Percentiles rank a stretch among this genome's conserved stretches.
Conservation (phyloP, 148 eudicot genomes). For the Fagopyrum tataricum region DNA sequence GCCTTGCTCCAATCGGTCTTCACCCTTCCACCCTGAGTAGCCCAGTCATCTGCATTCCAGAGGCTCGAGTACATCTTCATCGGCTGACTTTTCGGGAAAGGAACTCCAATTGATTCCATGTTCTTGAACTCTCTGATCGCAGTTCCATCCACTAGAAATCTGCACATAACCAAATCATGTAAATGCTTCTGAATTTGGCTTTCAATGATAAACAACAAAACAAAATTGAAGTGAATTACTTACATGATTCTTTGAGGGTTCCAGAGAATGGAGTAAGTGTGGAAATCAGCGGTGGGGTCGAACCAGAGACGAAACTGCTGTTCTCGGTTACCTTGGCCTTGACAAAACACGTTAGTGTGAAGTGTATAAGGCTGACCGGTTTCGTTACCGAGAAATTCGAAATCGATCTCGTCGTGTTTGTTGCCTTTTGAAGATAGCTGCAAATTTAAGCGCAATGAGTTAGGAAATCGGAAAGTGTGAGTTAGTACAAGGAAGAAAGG, state of each 20-base stretch:
- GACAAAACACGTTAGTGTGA: background rate
- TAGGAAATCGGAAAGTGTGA: background rate
- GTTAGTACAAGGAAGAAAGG: background rate
- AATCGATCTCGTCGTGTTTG: background rate
- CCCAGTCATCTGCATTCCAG: background rate
- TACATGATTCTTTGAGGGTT: background rate
- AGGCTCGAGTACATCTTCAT: background rate
- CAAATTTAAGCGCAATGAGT: background rate
- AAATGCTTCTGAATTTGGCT: no score
- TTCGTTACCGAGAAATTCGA: background rate
- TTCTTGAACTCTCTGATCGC: background rate
- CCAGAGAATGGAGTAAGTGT: background rate
- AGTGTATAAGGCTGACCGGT: background rate
- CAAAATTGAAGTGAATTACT: background rate
- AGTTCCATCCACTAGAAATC: background rate
- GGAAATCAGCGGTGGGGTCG: background rate
- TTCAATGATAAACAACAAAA: no score
- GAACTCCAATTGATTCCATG: background rate
- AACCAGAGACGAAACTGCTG: background rate
- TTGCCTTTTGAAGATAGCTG: background rate
- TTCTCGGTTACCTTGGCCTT: conserved; percentile 1
- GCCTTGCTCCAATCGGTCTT: background rate
- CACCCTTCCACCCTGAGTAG: background rate
- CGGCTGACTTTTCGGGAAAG: background rate
- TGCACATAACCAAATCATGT: background rate